A percentile compares a stretch with the other conserved stretches of the same genome.
Conservation (phyloP, 2,329 filamentous ascomycete genomes). For the Colletotrichum neosansevieriae region DNA sequence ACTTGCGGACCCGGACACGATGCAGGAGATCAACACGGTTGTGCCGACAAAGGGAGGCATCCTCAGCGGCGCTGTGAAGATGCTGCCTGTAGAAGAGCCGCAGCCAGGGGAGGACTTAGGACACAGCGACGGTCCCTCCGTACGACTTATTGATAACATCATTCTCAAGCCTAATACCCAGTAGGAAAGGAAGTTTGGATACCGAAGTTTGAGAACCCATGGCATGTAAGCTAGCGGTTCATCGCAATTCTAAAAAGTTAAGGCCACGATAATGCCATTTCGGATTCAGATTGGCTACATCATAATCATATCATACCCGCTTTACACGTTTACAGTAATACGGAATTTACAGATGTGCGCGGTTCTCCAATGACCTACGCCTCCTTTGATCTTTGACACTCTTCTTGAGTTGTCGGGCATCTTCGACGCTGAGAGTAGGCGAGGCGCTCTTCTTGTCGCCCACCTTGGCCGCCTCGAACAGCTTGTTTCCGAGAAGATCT, state of each 20-base stretch:
- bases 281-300: background rate
- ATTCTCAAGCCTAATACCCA: slow-evolving; percentile 66
- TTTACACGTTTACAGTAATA: slow-evolving; percentile 35
- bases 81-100: slow-evolving; percentile 82
- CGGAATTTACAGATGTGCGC: slow-evolving; percentile 60
- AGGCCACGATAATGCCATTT: slow-evolving; percentile 8
- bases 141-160: slow-evolving; percentile 95
- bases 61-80: slow-evolving; percentile 90
- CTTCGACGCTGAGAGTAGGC: slow-evolving; percentile 63
- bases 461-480: slow-evolving; percentile 72
- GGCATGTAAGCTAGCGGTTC: background rate
- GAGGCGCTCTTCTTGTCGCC: slow-evolving; percentile 55
- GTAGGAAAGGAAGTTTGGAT: slow-evolving; percentile 11
- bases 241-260: background rate
- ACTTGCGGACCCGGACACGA: slow-evolving; percentile 84
- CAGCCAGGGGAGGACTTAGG: slow-evolving; percentile 81
- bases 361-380: slow-evolving; percentile 62
- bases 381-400: slow-evolving; percentile 60
- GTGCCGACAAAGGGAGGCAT: slow-evolving; percentile 81
- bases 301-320: slow-evolving; percentile 33
- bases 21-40: slow-evolving; percentile 81
- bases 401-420: slow-evolving; percentile 58
- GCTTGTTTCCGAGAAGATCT: slow-evolving; percentile 75
- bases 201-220: too few relatives aligned
- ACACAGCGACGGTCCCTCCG: slow-evolving; percentile 76